Base-by-base conservation (phyloP, 2,329 filamentous ascomycete species). In the Aspergillus floridensis region DNA sequence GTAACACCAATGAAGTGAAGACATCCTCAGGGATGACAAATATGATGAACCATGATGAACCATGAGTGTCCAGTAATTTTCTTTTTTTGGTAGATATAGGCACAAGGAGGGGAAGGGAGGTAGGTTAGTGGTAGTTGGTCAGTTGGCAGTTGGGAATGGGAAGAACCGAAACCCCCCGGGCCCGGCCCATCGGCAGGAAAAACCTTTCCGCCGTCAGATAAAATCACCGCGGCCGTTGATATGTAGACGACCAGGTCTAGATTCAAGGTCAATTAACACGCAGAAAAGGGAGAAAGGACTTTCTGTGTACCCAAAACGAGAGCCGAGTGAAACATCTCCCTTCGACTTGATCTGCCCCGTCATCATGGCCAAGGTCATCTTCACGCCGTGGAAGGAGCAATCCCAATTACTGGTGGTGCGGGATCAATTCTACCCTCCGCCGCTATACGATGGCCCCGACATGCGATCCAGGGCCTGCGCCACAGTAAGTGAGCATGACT, bases 331-430 rank as follows among this genome's bases (percentile, higher is more conserved):
- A 29, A 29, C 7, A 7, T 29, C 26, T 29, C 26, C 2, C 26
- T 8, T 29, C 8, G 26, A 29, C 26, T 29, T 29, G 26, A 10
- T 7, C 26, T 8, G 8, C 22, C 3, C 26, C 26, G 7, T 3
- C 26, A 29, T 29, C 26, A 78, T 79, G 76, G 70, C 76, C 12
- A 77, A 74, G 59, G 66, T 78, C 38, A 66, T 72, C 29, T 77
- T 79, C 58, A 78, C 76, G 5, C 73, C 76, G 31, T 79, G 76
- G 76, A 78, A 77, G 61, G 67, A 71, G 14, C 66, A 70, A 38
- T 70, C 72, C 3, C 70, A 77, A 57, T 67, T 79, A 51, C 63
- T 77, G 31, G 63, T 68, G 11, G 73, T 78, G 53, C 73, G 76
- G 55, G 63, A 59, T 56, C 70, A 77, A 59, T 78, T 79, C 62